phyloP scores from a whole-genome alignment of 148 eudicot species.

The Tetragonia tetragonoides region DNA sequence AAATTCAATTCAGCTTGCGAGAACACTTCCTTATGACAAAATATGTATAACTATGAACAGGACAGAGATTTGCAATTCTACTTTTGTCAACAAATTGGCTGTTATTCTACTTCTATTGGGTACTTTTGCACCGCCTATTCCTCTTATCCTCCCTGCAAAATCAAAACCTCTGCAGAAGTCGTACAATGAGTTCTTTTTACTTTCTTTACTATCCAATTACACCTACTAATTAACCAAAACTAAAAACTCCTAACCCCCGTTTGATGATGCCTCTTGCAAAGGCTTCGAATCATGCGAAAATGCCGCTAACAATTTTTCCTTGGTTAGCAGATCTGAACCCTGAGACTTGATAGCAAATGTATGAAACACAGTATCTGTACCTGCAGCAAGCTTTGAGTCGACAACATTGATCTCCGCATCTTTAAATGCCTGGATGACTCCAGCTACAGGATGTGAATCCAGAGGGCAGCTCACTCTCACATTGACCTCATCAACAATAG shows the following conservation, averaged over 20 bases:
- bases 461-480: slow-evolving; percentile 62
- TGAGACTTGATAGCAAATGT: slow-evolving; percentile 62
- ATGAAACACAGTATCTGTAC: slow-evolving; percentile 61
- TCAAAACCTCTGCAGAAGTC: slow-evolving; percentile 37
- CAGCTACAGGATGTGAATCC: slow-evolving; percentile 67
- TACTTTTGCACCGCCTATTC: slow-evolving; percentile 16
- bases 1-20: slow-evolving; percentile 14
- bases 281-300: slow-evolving; percentile 47
- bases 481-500: slow-evolving; percentile 46
- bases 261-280: slow-evolving; percentile 29
- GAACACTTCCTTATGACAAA: slow-evolving; percentile 20
- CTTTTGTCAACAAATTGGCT: slow-evolving; percentile 24
- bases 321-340: slow-evolving; percentile 58
- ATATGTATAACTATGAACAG: slow-evolving; percentile 39
- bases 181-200: slow-evolving; percentile 18
- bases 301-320: slow-evolving; percentile 62
- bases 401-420: slow-evolving; percentile 47
- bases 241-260: slow-evolving; percentile 25
- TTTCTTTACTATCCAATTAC: slow-evolving; percentile 31
- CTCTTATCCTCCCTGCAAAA: slow-evolving; percentile 29
- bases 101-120: slow-evolving; percentile 32
- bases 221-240: slow-evolving; percentile 24
- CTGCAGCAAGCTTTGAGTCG: slow-evolving; percentile 59
- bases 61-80: slow-evolving; percentile 20
- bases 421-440: slow-evolving; percentile 55